Evolutionary conservation across 345 rosid genomes (phyloP).

Genomic region (Salix brachista): DNA sequence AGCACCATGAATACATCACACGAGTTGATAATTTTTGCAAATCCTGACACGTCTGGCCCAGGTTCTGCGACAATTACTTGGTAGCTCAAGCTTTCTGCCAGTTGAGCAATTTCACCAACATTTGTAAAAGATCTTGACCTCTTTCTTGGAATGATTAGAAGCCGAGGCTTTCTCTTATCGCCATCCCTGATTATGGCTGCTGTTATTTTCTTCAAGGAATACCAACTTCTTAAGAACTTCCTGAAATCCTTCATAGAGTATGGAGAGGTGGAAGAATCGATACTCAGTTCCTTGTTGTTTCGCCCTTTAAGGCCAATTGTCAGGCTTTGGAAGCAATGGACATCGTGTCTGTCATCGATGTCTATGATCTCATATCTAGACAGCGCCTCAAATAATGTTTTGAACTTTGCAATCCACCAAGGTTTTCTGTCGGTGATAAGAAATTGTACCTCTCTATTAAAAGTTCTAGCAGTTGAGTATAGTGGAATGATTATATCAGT

Average conservation of each 20-base stretch:
- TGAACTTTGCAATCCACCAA: slow-evolving; percentile 51
- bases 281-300: slow-evolving; percentile 43
- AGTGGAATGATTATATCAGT: slow-evolving; percentile 66
- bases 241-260: slow-evolving; percentile 57
- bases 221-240: slow-evolving; percentile 43
- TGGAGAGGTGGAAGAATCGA: slow-evolving; percentile 50
- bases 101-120: slow-evolving; percentile 31
- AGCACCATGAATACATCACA: too few relatives aligned
- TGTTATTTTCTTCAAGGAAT: slow-evolving; percentile 34
- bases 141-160: slow-evolving; percentile 55
- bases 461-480: slow-evolving; percentile 47
- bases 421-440: slow-evolving; percentile 47
- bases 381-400: slow-evolving; percentile 31
- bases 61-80: slow-evolving; percentile 56
- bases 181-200: slow-evolving; percentile 22
- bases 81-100: slow-evolving; percentile 46
- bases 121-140: slow-evolving; percentile 54
- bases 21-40: slow-evolving; percentile 49
- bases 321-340: slow-evolving; percentile 54
- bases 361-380: slow-evolving; percentile 51
- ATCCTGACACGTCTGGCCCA: slow-evolving; percentile 33
- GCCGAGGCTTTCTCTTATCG: slow-evolving; percentile 37
- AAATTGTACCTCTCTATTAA: slow-evolving; percentile 55
- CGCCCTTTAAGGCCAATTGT: slow-evolving; percentile 57
- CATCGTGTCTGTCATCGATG: slow-evolving; percentile 43